A percentile compares a stretch with the other conserved stretches of the same genome.
Conservation (phyloP, 371 early-diverging fungal genomes). For the Rhizopus sp. region DNA sequence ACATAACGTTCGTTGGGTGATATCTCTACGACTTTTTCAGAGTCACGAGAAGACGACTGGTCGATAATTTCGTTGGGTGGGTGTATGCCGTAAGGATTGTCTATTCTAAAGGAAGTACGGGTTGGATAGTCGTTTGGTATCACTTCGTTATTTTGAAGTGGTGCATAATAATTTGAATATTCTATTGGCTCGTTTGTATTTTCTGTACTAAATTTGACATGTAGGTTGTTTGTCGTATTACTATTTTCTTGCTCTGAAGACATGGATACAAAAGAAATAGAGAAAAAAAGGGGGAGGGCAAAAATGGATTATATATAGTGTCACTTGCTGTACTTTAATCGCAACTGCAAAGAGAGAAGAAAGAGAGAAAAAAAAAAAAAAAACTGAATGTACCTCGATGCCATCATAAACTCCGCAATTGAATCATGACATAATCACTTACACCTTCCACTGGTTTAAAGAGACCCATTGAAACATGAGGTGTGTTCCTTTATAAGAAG, state of each 20-base stretch:
- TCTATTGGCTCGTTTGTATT: slow-evolving; percentile 13
- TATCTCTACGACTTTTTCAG: slow-evolving; percentile 47
- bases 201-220: slow-evolving; percentile 15
- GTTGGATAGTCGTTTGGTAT: slow-evolving; percentile 18
- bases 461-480: too few species aligned
- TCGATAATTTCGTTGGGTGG: slow-evolving; percentile 39
- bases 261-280: not conserved
- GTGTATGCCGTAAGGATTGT: slow-evolving; percentile 6
- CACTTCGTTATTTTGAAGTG: slow-evolving; percentile 12
- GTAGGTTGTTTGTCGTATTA: slow-evolving; percentile 6
- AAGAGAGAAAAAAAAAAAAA: too few species aligned
- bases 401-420: too few species aligned
- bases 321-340: too few species aligned
- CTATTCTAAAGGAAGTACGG: slow-evolving; percentile 16
- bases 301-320: not conserved
- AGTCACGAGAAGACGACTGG: slow-evolving; percentile 41
- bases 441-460: too few species aligned
- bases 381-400: too few species aligned
- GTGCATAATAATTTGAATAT: slow-evolving; percentile 31
- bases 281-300: not conserved
- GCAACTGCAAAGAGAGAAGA: too few species aligned
- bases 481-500: too few species aligned
- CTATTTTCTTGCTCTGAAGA: slow-evolving; percentile 1
- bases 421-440: too few species aligned
- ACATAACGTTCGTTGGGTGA: slow-evolving; percentile 49